Evolutionary conservation across 1,284 basidiomycete species (phyloP), one percentile per base, ranked within the genome.

Genomic region (Heterobasidion annosum): DNA sequence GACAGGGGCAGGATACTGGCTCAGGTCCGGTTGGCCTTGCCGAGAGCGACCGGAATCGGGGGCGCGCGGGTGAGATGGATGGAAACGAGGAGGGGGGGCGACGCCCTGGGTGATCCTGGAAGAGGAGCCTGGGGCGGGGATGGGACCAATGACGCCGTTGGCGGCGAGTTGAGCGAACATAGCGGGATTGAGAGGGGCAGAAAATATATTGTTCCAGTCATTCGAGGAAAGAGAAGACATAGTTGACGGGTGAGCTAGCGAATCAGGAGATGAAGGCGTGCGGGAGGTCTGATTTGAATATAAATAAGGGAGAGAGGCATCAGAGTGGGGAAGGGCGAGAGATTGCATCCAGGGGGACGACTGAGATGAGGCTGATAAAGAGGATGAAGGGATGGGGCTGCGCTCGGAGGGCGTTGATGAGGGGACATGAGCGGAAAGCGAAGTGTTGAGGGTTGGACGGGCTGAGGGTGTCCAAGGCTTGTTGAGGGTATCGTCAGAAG

Each of bases 121-220:
- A 40, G 46, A 65, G 49, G 67, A 58, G 54, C 61, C 61, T 54
- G 61, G 60, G 42, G 59, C 60, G 40, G 59, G 54, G 48, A 40
- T 32, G 33, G 52, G 47, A 18, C 62, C 67, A 42, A 85, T 67
- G 44, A 81, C 71, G 63, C 82, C 81, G 61, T 77, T 79, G 8
- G 82, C 78, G 12, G 79, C 76, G 47, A 85, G 73, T 50, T 76
- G 75, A 45, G 79, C 75, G 60, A 85, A 84, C 46, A 79, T 71
- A 49, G 75, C 66, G 3, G 80, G 81, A 57, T 82, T 74, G 55
- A 85, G 69, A 1, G 84, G 82, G 8, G 74, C 63, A 37, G 82
- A 73, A 61, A 85, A 82, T 18, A 86, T 57, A 59, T 70, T 69
- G 48, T 64, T 67, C 82, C 83, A 85, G 56, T 83, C 79, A 47